Percentiles rank a stretch among this genome's conserved stretches.
These are phyloP conservation scores for Rosa hybrid DNA, from an alignment of 331 rosid species.

Conservation along the genomic window DNA sequence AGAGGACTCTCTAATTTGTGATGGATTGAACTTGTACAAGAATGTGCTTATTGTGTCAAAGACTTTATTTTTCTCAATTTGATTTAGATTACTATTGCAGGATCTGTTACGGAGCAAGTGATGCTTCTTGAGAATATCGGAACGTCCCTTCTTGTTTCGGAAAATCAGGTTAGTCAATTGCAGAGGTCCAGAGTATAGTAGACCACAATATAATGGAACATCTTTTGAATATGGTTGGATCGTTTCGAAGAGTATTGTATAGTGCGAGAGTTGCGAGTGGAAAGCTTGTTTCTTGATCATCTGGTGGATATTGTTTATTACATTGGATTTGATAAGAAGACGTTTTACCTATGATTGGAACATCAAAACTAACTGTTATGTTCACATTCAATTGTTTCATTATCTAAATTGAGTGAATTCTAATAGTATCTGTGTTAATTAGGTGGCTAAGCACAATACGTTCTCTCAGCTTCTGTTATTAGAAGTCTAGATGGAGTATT, in stretches of 20 bases:
- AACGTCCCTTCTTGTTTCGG: conserved; percentile 86
- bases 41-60: neutral
- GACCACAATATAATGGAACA: neutral
- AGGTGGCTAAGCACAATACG: neutral
- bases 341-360: too few species aligned
- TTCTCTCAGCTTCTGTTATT: neutral
- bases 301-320: too few species aligned
- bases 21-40: neutral
- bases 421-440: neutral
- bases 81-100: conserved; percentile 42
- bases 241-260: neutral
- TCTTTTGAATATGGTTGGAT: neutral
- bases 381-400: neutral
- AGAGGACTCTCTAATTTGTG: conserved; percentile 3
- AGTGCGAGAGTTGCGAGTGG: too few species aligned
- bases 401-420: neutral
- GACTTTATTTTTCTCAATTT: neutral
- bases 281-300: too few species aligned
- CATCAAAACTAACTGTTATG: neutral
- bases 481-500: conserved; percentile 12
- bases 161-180: conserved; percentile 62
- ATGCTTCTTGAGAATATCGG: conserved; percentile 99
- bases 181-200: neutral
- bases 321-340: too few species aligned
- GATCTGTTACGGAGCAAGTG: conserved; percentile 88